A percentile compares a stretch with the other conserved stretches of the same genome.
phyloP scores from a whole-genome alignment of 2,329 filamentous ascomycete species.

The Fonsecaea erecta region DNA sequence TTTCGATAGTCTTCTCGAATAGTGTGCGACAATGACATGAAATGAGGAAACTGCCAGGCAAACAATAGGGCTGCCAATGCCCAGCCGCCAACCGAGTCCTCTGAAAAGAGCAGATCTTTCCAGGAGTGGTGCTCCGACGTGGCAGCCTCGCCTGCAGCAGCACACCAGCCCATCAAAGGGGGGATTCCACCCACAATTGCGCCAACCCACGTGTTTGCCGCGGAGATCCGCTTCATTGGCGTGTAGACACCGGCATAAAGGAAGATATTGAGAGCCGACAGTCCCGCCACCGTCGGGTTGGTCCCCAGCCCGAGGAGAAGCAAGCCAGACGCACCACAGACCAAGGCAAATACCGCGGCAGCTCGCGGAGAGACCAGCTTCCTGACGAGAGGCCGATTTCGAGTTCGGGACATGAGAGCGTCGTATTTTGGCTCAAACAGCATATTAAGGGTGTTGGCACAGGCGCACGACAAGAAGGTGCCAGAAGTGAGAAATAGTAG shows the following conservation, averaged over 20 bases:
- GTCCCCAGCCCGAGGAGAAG: slow-evolving; percentile 83
- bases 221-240: slow-evolving; percentile 83
- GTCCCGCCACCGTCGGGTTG: slow-evolving; percentile 87
- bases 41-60: slow-evolving; percentile 98
- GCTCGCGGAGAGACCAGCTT: slow-evolving; percentile 72
- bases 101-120: slow-evolving; percentile 75
- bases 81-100: slow-evolving; percentile 79
- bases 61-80: slow-evolving; percentile 82
- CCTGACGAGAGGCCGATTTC: slow-evolving; percentile 85
- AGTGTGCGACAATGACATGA: slow-evolving; percentile 88
- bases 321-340: slow-evolving; percentile 71
- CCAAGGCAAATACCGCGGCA: slow-evolving; percentile 78
- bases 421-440: slow-evolving; percentile 90
- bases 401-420: slow-evolving; percentile 89
- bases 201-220: slow-evolving; percentile 92
- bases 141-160: slow-evolving; percentile 85
- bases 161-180: slow-evolving; percentile 97
- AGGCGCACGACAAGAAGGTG: slow-evolving; percentile 85
- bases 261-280: slow-evolving; percentile 82
- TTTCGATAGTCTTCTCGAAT: slow-evolving; percentile 87
- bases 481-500: slow-evolving; percentile 89
- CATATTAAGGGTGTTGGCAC: slow-evolving; percentile 96
- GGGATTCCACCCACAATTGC: slow-evolving; percentile 92
- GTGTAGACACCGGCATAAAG: slow-evolving; percentile 94
- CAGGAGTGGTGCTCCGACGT: slow-evolving; percentile 72